A percentile compares a stretch with the other conserved stretches of the same genome.
These are phyloP conservation scores for Yarrowia hollandica DNA, from an alignment of 805 yeast genomes.

Conservation along the genomic window DNA sequence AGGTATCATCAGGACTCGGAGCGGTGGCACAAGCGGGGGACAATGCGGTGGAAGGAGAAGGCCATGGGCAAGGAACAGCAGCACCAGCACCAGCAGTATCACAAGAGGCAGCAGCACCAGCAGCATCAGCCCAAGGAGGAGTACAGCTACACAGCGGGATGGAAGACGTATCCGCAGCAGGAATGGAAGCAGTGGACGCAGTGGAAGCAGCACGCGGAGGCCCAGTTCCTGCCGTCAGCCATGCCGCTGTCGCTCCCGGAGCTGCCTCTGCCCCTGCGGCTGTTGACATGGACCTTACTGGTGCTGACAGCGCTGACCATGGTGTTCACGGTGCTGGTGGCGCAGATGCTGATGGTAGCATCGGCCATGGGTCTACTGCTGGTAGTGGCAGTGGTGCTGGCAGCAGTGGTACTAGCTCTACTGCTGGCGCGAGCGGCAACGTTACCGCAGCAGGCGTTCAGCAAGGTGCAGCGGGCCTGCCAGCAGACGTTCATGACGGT, in stretches of 20 bases:
- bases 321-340: constrained; percentile 7
- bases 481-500: constrained; percentile 20
- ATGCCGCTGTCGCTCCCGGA: background rate
- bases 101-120: background rate
- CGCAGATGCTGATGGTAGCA: constrained; percentile 8
- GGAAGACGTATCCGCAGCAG: constrained; percentile 4
- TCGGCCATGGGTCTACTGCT: constrained; percentile 11
- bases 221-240: background rate
- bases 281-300: constrained; percentile 10
- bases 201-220: too few relatives aligned
- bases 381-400: background rate
- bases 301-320: background rate
- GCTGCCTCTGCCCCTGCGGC: constrained; percentile 6
- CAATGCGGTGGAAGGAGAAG: constrained; percentile 1
- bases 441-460: background rate
- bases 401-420: background rate
- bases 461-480: background rate
- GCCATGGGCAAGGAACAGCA: background rate
- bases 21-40: constrained; percentile 4
- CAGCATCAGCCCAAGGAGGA: background rate
- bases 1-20: constrained; percentile 3
- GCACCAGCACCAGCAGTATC: background rate
- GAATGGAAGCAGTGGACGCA: too few relatives aligned
- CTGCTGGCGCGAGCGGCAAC: background rate
- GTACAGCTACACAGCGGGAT: background rate